Evolutionary conservation across 2,329 filamentous ascomycete species (phyloP), one percentile per base, ranked within the genome.

Genomic region (Exutisphaerella laricina): DNA sequence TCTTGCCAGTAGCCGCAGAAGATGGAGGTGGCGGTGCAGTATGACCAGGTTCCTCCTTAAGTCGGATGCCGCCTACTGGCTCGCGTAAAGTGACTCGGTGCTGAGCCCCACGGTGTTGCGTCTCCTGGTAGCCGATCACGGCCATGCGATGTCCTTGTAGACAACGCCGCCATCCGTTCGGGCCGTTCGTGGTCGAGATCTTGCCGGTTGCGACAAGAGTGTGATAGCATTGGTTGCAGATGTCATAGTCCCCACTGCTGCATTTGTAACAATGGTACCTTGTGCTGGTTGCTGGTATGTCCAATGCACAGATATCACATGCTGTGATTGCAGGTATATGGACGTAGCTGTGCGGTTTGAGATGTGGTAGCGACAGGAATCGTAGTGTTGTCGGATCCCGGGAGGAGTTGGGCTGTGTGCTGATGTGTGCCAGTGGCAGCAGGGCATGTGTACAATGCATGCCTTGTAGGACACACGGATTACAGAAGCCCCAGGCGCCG

Each of bases 401-500:
- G 50, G 42, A 17, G 54, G 49, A 46, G 48, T 56, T 37, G 22
- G 38, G 34, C 46, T 53, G 45, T 42, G 50, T 41, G 59, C 48
- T 51, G 50, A 59, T 72, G 53, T 88, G 83, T 1, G 81, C 78
- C 32, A 94, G 70, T 0, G 89, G 87, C 1, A 94, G 70, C 1
- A 97, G 72, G 5, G 84, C 74, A 59, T 97, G 90, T 0, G 82
- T 85, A 65, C 90, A 97, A 46, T 81, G 84, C 46, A 75, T 75
- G 12, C 87, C 88, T 62, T 83, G 80, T 46, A 90, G 89, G 21
- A 95, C 87, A 53, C 90, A 97, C 47, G 75, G 70, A 56, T 89
- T 88, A 66, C 90, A 97, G 61, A 87, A 96, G 0, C 90, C 90
- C 89, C 89, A 97, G 59, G 94, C 89, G 4, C 88, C 90, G 49